phyloP scores from a whole-genome alignment of 805 yeast genomes.

The Starmerella apis region DNA sequence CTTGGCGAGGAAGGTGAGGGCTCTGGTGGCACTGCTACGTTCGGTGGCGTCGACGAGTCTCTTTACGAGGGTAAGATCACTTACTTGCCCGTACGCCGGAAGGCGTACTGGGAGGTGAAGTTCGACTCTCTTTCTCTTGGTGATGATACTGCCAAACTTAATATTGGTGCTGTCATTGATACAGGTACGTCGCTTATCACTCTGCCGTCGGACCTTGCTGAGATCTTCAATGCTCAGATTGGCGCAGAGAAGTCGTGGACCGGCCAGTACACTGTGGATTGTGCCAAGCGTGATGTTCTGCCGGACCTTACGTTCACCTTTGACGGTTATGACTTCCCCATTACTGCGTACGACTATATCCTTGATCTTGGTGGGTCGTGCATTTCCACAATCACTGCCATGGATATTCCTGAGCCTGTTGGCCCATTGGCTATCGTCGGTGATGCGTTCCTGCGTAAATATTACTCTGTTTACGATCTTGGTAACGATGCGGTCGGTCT shows the following conservation, averaged over 20 bases:
- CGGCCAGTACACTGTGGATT: conserved; percentile 91
- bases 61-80: conserved; percentile 74
- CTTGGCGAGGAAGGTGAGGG: conserved; percentile 64
- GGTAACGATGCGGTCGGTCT: conserved; percentile 89
- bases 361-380: conserved; percentile 91
- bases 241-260: conserved; percentile 97
- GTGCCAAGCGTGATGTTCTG: conserved; percentile 69
- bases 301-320: conserved; percentile 90
- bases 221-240: conserved; percentile 85
- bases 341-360: conserved; percentile 82
- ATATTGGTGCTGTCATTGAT: conserved; percentile 94
- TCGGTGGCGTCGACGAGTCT: conserved; percentile 82
- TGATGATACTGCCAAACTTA: conserved; percentile 76
- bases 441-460: conserved; percentile 92
- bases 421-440: conserved; percentile 96
- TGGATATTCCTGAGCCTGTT: conserved; percentile 95
- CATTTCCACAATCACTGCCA: conserved; percentile 90
- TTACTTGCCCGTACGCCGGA: conserved; percentile 96
- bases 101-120: conserved; percentile 98
- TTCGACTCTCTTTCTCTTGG: conserved; percentile 87
- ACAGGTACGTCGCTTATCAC: conserved; percentile 97
- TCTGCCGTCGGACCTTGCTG: conserved; percentile 90
- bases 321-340: conserved; percentile 83
- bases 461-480: conserved; percentile 87
- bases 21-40: conserved; percentile 86